A percentile compares a stretch with the other conserved stretches of the same genome.
These are phyloP conservation scores for Mycena alexandri DNA, from an alignment of 768 basidiomycete species.

Conservation along the genomic window DNA sequence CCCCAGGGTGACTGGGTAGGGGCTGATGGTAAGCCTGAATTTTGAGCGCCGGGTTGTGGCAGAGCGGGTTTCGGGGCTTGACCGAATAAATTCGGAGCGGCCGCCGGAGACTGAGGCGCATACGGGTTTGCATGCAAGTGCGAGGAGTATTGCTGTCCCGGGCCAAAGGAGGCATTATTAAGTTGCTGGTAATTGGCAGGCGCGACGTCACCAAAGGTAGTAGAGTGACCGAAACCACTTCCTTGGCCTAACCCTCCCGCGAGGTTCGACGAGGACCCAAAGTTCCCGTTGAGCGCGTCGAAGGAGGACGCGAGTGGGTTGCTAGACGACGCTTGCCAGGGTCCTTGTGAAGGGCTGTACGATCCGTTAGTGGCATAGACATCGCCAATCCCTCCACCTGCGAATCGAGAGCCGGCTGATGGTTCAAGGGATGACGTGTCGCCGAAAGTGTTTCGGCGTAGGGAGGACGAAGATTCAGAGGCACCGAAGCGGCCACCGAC, in stretches of 20 bases:
- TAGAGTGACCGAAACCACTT: conserved; percentile 25
- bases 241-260: conserved; percentile 24
- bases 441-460: conserved; percentile 54
- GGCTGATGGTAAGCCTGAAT: conserved; percentile 35
- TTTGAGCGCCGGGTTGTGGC: conserved; percentile 34
- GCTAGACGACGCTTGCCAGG: conserved; percentile 50
- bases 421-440: conserved; percentile 57
- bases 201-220: conserved; percentile 15
- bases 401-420: conserved; percentile 37
- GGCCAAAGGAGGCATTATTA: conserved; percentile 23
- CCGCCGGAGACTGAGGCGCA: conserved; percentile 24
- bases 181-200: conserved; percentile 26
- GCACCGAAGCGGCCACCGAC: conserved; percentile 48
- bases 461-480: conserved; percentile 45
- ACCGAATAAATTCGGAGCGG: conserved; percentile 24
- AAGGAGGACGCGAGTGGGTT: conserved; percentile 34
- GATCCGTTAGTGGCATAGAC: conserved; percentile 52
- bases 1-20: conserved; percentile 55
- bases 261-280: conserved; percentile 25
- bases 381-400: conserved; percentile 27
- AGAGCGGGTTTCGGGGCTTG: conserved; percentile 37
- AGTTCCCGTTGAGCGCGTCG: conserved; percentile 31
- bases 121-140: conserved; percentile 33
- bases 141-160: conserved; percentile 36
- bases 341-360: conserved; percentile 50